These are phyloP conservation scores for Salix brachista DNA, from an alignment of 345 rosid genomes.

Conservation along the genomic window DNA sequence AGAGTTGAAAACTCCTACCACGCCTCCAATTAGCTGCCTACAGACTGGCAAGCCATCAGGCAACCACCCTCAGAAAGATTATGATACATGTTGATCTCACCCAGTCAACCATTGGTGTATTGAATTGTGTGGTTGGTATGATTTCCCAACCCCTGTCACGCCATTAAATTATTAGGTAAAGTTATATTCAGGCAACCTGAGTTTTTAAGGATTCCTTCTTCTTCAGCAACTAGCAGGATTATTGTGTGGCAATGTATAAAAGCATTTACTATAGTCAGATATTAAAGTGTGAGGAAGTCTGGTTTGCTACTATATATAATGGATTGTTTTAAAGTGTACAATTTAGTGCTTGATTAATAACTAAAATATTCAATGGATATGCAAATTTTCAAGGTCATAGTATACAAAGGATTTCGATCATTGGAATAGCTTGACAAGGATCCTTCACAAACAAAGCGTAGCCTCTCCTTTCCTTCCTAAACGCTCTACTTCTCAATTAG, in stretches of 20 bases:
- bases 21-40: conserved; percentile 80
- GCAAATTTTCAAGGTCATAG: not conserved
- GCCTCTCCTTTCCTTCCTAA: not conserved
- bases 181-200: conserved; percentile 21
- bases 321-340: conserved; percentile 11
- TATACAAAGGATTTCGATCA: no score
- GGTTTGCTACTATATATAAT: conserved; percentile 13
- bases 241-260: conserved; percentile 13
- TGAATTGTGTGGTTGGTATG: conserved; percentile 49
- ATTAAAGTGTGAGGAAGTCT: conserved; percentile 18
- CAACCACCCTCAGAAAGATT: conserved; percentile 57
- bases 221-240: conserved; percentile 11
- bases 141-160: conserved; percentile 52
- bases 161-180: conserved; percentile 32
- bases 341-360: conserved; percentile 23
- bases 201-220: conserved; percentile 24
- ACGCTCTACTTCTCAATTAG: not conserved
- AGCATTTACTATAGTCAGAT: conserved; percentile 13
- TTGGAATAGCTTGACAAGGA: not conserved
- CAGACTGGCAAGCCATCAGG: conserved; percentile 80
- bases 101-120: conserved; percentile 20
- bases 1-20: conserved; percentile 64
- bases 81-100: conserved; percentile 53
- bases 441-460: not conserved
- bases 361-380: conserved; percentile 6